A percentile compares a stretch with the other conserved stretches of the same genome.
Evolutionary conservation across 352 stramenopile species (phyloP).

Genomic region (Blastocystis sp.): DNA sequence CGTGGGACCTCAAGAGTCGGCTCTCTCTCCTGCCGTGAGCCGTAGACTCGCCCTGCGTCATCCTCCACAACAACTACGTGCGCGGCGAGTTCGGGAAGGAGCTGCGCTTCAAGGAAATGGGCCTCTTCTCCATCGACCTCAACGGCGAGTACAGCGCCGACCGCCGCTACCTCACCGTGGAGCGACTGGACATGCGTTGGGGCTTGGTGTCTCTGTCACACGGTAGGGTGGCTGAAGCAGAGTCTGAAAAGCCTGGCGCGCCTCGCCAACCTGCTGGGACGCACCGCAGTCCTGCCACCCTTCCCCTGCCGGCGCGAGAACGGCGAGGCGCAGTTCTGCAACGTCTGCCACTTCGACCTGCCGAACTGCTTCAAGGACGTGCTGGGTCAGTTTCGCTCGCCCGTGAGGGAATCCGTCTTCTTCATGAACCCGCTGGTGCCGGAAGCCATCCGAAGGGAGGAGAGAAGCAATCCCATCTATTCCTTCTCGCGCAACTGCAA

Average conservation of each 20-base stretch:
- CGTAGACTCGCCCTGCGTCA: background rate
- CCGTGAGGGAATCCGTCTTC: background rate
- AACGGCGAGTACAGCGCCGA: slow-evolving; percentile 5
- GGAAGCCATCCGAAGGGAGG: background rate
- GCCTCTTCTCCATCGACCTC: slow-evolving; percentile 11
- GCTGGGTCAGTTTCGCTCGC: background rate
- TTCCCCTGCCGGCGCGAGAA: background rate
- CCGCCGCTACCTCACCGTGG: background rate
- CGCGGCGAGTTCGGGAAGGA: slow-evolving; percentile 21
- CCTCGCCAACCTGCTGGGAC: slow-evolving; percentile 32
- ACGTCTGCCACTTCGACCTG: slow-evolving; percentile 21
- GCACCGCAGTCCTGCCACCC: background rate
- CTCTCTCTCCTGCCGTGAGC: background rate
- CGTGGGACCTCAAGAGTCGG: slow-evolving; percentile 20
- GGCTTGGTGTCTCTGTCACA: background rate
- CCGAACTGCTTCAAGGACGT: slow-evolving; percentile 2
- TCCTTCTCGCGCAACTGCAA: background rate
- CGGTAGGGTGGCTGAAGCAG: background rate
- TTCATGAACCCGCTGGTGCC: background rate
- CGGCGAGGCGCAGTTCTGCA: background rate
- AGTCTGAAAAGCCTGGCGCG: background rate
- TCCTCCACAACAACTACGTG: slow-evolving; percentile 62
- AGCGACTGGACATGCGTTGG: background rate
- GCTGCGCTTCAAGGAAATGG: slow-evolving; percentile 54
- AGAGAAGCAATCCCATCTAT: background rate